Percentiles rank a stretch among this genome's conserved stretches.
These are phyloP conservation scores for Holtermannia corniformis DNA, from an alignment of 768 basidiomycete genomes.

Conservation along the genomic window DNA sequence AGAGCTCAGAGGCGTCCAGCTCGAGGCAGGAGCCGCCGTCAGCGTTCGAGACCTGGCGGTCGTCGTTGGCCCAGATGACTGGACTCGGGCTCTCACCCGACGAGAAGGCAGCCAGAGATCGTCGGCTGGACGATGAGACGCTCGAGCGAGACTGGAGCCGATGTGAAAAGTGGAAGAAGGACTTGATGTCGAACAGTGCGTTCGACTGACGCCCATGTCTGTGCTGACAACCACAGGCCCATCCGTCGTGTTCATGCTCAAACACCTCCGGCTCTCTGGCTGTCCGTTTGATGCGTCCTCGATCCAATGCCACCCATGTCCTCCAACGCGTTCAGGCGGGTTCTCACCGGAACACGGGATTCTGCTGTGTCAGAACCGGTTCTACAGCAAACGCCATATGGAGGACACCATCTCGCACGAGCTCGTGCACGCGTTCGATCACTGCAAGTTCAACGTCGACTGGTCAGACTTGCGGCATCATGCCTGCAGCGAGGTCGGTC, in stretches of 20 bases:
- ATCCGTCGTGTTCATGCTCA: conserved; percentile 77
- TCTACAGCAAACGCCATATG: conserved; percentile 73
- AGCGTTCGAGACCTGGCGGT: conserved; percentile 51
- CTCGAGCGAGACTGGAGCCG: conserved; percentile 42
- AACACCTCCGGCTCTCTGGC: conserved; percentile 70
- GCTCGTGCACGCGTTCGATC: conserved; percentile 89
- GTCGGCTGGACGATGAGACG: conserved; percentile 38
- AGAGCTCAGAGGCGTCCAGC: background rate
- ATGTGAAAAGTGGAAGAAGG: conserved; percentile 63
- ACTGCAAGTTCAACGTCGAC: conserved; percentile 86
- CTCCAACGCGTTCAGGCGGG: conserved; percentile 62
- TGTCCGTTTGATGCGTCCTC: conserved; percentile 62
- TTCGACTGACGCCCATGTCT: conserved; percentile 8
- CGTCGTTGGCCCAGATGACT: conserved; percentile 47
- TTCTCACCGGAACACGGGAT: conserved; percentile 69
- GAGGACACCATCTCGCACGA: conserved; percentile 91
- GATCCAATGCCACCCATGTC: conserved; percentile 78
- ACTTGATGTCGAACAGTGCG: conserved; percentile 62
- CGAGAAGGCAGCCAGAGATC: conserved; percentile 39
- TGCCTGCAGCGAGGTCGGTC: conserved; percentile 85
- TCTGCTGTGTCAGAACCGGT: conserved; percentile 73
- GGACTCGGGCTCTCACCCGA: conserved; percentile 49
- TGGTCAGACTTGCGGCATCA: conserved; percentile 86
- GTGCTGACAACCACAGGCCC: conserved; percentile 49
- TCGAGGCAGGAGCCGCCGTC: conserved; percentile 1